Percentiles rank a stretch among this genome's conserved stretches.
These are phyloP conservation scores for Phaeodactylum tricornutum DNA, from an alignment of 108 stramenopile genomes.

Conservation along the genomic window DNA sequence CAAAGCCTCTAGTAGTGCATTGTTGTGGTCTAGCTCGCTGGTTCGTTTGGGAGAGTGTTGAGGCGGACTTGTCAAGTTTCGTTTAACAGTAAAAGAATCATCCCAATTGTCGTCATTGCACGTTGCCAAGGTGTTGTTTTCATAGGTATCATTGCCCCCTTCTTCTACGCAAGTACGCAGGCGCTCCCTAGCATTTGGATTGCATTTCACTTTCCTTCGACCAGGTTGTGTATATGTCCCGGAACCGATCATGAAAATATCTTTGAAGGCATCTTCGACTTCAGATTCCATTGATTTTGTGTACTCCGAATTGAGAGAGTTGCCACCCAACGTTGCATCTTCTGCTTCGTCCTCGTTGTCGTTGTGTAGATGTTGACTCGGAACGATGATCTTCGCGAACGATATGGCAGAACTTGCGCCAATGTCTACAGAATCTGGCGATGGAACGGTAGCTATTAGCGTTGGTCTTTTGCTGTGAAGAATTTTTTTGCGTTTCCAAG, in stretches of 20 bases:
- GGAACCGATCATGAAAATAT: conserved; percentile 45
- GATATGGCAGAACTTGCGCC: conserved; percentile 1
- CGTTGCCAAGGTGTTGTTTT: too few species aligned
- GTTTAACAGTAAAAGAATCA: too few species aligned
- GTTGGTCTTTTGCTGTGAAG: neutral
- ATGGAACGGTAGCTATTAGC: neutral
- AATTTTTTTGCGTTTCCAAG: conserved; percentile 1
- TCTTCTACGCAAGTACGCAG: too few species aligned
- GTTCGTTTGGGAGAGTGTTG: too few species aligned
- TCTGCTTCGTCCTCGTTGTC: neutral
- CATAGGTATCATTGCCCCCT: too few species aligned
- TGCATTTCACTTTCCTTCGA: conserved; percentile 17
- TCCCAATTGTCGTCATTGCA: too few species aligned
- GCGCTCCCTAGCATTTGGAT: too few species aligned
- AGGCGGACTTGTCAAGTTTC: too few species aligned
- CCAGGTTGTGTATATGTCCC: conserved; percentile 22
- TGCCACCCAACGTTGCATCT: neutral
- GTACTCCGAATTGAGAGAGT: conserved; percentile 5
- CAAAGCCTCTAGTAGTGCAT: too few species aligned
- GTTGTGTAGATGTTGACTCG: neutral
- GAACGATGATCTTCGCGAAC: too few species aligned
- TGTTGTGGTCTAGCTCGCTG: too few species aligned
- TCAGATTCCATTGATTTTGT: conserved; percentile 43
- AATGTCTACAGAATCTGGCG: conserved; percentile 1
- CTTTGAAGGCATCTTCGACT: conserved; percentile 47